These are phyloP conservation scores for Lasiosphaeria hispida DNA, from an alignment of 495 filamentous ascomycete genomes.

Conservation along the genomic window DNA sequence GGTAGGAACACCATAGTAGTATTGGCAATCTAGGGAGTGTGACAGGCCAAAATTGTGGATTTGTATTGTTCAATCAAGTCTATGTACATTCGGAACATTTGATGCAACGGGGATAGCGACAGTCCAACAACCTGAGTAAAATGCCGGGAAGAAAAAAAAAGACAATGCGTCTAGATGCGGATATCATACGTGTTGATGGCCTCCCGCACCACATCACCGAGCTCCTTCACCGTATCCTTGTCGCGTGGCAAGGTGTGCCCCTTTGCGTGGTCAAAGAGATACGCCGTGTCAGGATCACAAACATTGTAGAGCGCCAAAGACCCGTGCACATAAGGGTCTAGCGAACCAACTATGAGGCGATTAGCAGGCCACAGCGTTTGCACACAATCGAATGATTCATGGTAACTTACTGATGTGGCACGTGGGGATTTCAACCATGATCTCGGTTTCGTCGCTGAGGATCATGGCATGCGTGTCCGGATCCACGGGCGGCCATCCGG, in stretches of 20 bases:
- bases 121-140: neutral
- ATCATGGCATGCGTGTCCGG: constrained; percentile 44
- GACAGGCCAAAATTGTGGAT: too few relatives aligned
- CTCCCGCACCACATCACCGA: constrained; percentile 45
- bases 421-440: constrained; percentile 53
- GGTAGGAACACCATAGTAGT: too few relatives aligned
- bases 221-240: constrained; percentile 47
- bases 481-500: constrained; percentile 57
- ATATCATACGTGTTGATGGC: constrained; percentile 34
- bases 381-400: neutral
- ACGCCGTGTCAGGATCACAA: constrained; percentile 55
- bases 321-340: constrained; percentile 56
- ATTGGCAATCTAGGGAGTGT: too few relatives aligned
- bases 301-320: constrained; percentile 58
- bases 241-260: constrained; percentile 56
- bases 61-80: neutral
- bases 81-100: neutral
- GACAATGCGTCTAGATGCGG: constrained; percentile 13
- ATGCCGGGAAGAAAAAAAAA: neutral
- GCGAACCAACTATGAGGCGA: constrained; percentile 45
- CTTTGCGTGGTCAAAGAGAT: constrained; percentile 58
- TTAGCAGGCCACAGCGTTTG: neutral
- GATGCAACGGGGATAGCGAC: neutral
- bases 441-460: constrained; percentile 52
- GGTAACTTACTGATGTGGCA: constrained; percentile 53